Evolutionary conservation across 2,329 filamentous ascomycete genomes (phyloP).

Genomic region (Dichotomopilus funicola): DNA sequence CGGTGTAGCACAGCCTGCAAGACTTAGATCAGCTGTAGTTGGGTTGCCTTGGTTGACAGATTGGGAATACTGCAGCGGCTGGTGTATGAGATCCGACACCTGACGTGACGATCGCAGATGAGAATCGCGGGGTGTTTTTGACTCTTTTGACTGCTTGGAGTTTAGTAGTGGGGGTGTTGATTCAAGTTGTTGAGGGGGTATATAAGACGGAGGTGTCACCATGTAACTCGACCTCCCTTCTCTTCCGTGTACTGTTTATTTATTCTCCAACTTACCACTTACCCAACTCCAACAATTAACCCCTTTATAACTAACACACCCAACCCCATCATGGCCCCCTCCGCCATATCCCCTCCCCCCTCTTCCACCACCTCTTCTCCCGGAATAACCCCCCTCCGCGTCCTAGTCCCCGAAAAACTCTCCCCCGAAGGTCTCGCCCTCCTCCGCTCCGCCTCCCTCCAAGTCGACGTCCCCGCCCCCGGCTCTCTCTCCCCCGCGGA

Average conservation of each 20-base stretch:
- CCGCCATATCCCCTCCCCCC: constrained; percentile 22
- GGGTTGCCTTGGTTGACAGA: not conserved
- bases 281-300: no score
- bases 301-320: not conserved
- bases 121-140: no score
- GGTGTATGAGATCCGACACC: not conserved
- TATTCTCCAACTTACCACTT: not conserved
- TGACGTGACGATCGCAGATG: not conserved
- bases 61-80: constrained; percentile 3
- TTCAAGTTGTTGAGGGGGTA: no score
- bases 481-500: constrained; percentile 56
- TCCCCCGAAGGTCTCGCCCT: constrained; percentile 71
- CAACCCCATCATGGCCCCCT: constrained; percentile 24
- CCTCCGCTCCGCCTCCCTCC: constrained; percentile 53
- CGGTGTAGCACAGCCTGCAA: not conserved
- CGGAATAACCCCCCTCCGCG: constrained; percentile 31
- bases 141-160: no score
- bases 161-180: no score
- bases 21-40: not conserved
- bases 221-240: no score
- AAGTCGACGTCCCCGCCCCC: constrained; percentile 60
- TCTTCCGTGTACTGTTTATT: not conserved
- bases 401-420: constrained; percentile 74
- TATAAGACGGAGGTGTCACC: no score
- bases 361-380: constrained; percentile 10